These are phyloP conservation scores for Nasturtium officinale DNA, from an alignment of 345 rosid genomes.

Conservation along the genomic window DNA sequence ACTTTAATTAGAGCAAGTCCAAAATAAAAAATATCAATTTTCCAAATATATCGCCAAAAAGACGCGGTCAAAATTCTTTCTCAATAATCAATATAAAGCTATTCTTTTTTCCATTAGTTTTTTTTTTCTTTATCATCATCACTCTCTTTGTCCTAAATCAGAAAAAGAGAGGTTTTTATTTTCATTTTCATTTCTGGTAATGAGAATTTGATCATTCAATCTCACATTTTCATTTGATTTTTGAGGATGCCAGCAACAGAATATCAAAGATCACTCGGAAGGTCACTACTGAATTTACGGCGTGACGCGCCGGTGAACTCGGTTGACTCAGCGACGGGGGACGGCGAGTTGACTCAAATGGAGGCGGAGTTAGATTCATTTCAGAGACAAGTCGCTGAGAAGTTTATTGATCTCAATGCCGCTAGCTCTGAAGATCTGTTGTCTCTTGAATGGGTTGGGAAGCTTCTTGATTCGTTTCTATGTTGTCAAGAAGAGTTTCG, in stretches of 20 bases:
- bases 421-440: conserved; percentile 45
- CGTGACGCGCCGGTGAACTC: conserved; percentile 51
- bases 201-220: not conserved
- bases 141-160: conserved; percentile 3
- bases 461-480: conserved; percentile 59
- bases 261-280: conserved; percentile 52
- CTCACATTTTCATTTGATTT: conserved; percentile 16
- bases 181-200: not conserved
- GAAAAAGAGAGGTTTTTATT: not conserved
- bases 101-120: conserved; percentile 15
- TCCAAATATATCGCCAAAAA: conserved; percentile 12
- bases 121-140: not conserved
- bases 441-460: conserved; percentile 62
- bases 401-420: conserved; percentile 53
- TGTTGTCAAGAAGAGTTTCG: conserved; percentile 69
- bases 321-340: conserved; percentile 20
- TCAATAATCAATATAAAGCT: conserved; percentile 20
- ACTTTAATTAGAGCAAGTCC: not conserved
- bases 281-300: conserved; percentile 51
- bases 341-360: conserved; percentile 36
- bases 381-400: conserved; percentile 57
- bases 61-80: conserved; percentile 30
- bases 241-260: conserved; percentile 62
- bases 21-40: not conserved
- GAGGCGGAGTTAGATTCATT: conserved; percentile 62